Base-by-base conservation (phyloP, 371 early-diverging fungal species). In the Capillidium rhysosporum region DNA sequence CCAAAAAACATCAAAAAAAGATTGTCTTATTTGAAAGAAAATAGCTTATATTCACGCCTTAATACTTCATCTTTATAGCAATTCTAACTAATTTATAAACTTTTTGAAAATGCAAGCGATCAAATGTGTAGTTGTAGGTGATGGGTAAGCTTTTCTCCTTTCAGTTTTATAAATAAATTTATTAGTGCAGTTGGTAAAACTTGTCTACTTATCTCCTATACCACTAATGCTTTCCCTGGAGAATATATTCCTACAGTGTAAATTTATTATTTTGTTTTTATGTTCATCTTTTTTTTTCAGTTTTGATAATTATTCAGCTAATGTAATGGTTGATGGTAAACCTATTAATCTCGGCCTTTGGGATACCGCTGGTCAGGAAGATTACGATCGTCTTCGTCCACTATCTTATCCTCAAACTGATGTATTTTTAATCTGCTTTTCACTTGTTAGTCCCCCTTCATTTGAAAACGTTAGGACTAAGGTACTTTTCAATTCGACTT, bases 291-390 rank as follows among this genome's bases (percentile, higher is more conserved):
- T n/a, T n/a, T n/a, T n/a, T n/a, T n/a, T n/a, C n/a, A n/a, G n/a
- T 30, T 96, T 96, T 75, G 97, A 96, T 71, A 96, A 96, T 69
- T 96, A 96, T 71, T 95, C 97, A 56, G 97, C 93, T 43, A 94
- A 93, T 34, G 95, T 96, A 44, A 93, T 93, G 92, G 92, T 96
- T 71, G 94, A 90, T 46, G 83, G 84, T 53, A 87, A 89, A 60
- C 86, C 88, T 20, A 86, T 83, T 60, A 89, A 88, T 5, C 68
- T 89, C 29, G 94, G 93, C 31, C 74, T 96, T 40, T 94, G 94
- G 61, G 97, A 96, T 80, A 96, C 97, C 45, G 97, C 97, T 56
- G 91, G 86, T 46, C 90, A 89, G 67, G 97, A 98, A 70, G 94
- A 96, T 79, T 96, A 96, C 65, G 95, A 94, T 66, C 84, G 97